Percentiles rank a stretch among this genome's conserved stretches.
Evolutionary conservation across 1,284 basidiomycete genomes (phyloP).

Genomic region (Ceratobasidium sp.): DNA sequence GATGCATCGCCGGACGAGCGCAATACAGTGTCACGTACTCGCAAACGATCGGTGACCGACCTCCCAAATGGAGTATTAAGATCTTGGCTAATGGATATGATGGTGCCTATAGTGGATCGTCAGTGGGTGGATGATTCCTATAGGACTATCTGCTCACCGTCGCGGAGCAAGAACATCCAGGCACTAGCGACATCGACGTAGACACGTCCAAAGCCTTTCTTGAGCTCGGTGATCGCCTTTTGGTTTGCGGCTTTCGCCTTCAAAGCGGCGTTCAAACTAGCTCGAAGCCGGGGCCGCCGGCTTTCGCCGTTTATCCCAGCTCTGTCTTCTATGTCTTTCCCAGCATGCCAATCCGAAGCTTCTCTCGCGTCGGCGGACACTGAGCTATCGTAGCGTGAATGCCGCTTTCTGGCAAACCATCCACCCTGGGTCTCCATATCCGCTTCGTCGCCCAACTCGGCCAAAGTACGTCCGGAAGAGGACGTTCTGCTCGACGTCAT

Average conservation of each 20-base stretch:
- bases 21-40: slow-evolving; percentile 63
- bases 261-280: slow-evolving; percentile 2
- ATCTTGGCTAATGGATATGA: slow-evolving; percentile 63
- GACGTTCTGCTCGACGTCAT: slow-evolving; percentile 9
- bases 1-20: slow-evolving; percentile 66
- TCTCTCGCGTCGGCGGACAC: background rate
- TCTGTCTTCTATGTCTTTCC: slow-evolving; percentile 18
- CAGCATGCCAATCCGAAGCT: slow-evolving; percentile 1
- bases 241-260: slow-evolving; percentile 47
- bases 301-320: background rate
- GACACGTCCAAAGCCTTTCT: slow-evolving; percentile 62
- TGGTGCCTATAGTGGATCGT: slow-evolving; percentile 56
- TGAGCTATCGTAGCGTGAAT: background rate
- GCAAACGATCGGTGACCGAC: slow-evolving; percentile 63
- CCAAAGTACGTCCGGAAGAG: background rate
- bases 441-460: background rate
- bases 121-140: background rate
- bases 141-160: slow-evolving; percentile 53
- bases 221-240: slow-evolving; percentile 56
- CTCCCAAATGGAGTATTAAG: slow-evolving; percentile 58
- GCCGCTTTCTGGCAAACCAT: background rate
- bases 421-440: background rate
- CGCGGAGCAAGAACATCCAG: slow-evolving; percentile 68
- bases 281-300: background rate
- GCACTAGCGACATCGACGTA: slow-evolving; percentile 64